These are phyloP conservation scores for Sugiyamaella pinicola DNA, from an alignment of 1,139 yeast species.

Conservation along the genomic window DNA sequence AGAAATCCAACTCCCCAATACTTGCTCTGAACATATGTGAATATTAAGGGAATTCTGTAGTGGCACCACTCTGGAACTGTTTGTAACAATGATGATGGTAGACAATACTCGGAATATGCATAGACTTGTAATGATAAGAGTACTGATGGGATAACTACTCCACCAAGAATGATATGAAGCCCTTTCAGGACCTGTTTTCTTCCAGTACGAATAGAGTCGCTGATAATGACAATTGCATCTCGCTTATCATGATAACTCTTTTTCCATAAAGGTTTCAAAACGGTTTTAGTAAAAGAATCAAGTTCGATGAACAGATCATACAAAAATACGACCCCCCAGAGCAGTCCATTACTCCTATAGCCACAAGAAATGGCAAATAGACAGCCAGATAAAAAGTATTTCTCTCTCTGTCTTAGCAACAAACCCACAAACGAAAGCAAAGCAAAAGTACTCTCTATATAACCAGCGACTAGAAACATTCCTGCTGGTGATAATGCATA, in stretches of 20 bases:
- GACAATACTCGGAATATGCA: conserved; percentile 66
- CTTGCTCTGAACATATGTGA: conserved; percentile 70
- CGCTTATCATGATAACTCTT: background rate
- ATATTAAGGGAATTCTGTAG: conserved; percentile 58
- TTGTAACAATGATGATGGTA: conserved; percentile 45
- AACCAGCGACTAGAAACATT: conserved; percentile 70
- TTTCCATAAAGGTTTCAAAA: background rate
- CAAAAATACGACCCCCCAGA: conserved; percentile 69
- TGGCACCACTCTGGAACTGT: conserved; percentile 69
- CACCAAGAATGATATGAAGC: conserved; percentile 49
- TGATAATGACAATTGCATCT: background rate
- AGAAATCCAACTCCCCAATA: conserved; percentile 89
- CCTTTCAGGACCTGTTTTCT: background rate
- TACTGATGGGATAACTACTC: conserved; percentile 53
- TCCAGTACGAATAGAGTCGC: background rate
- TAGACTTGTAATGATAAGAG: conserved; percentile 52
- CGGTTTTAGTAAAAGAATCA: background rate
- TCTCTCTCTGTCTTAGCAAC: conserved; percentile 45
- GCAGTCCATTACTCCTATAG: conserved; percentile 72
- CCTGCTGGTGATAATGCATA: conserved; percentile 77
- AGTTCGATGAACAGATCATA: conserved; percentile 46
- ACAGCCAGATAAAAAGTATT: conserved; percentile 59
- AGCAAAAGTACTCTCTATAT: conserved; percentile 76
- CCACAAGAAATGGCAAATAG: conserved; percentile 59
- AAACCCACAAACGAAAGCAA: conserved; percentile 65